Conservation (phyloP, 2,329 filamentous ascomycete species). For the Xylaria polymorpha region DNA sequence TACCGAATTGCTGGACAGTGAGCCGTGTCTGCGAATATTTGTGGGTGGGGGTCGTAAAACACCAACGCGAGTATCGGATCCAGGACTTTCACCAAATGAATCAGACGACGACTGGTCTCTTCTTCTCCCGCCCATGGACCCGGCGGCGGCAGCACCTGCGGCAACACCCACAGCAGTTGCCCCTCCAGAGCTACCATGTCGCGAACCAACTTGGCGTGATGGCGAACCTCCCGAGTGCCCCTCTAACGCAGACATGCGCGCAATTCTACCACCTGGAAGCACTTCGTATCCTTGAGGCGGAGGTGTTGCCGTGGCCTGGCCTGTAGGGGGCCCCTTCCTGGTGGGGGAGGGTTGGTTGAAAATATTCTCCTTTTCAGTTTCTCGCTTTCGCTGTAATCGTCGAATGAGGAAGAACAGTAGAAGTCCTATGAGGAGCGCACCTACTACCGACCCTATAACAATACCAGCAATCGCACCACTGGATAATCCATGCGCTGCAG, state of each 20-base stretch:
- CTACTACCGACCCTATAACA: slow-evolving; percentile 82
- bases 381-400: slow-evolving; percentile 61
- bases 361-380: slow-evolving; percentile 75
- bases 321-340: slow-evolving; percentile 60
- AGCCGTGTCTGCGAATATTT: slow-evolving; percentile 79
- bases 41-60: slow-evolving; percentile 69
- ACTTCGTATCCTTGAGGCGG: slow-evolving; percentile 73
- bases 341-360: slow-evolving; percentile 90
- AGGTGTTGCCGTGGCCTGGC: slow-evolving; percentile 50
- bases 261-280: slow-evolving; percentile 87
- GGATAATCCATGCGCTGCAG: slow-evolving; percentile 63
- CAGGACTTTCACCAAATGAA: slow-evolving; percentile 76
- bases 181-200: slow-evolving; percentile 61
- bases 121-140: slow-evolving; percentile 59
- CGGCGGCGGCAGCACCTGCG: slow-evolving; percentile 50
- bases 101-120: slow-evolving; percentile 76
- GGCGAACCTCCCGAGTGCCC: slow-evolving; percentile 73
- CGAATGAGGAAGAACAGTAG: slow-evolving; percentile 76
- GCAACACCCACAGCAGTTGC: slow-evolving; percentile 59
- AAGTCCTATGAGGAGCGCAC: slow-evolving; percentile 74
- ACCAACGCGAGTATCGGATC: slow-evolving; percentile 69
- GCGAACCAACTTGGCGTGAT: slow-evolving; percentile 61
- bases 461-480: slow-evolving; percentile 93
- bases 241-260: slow-evolving; percentile 95
- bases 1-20: slow-evolving; percentile 85